Conservation (phyloP, 2,329 filamentous ascomycete genomes). For the Plenodomus biglobosus region DNA sequence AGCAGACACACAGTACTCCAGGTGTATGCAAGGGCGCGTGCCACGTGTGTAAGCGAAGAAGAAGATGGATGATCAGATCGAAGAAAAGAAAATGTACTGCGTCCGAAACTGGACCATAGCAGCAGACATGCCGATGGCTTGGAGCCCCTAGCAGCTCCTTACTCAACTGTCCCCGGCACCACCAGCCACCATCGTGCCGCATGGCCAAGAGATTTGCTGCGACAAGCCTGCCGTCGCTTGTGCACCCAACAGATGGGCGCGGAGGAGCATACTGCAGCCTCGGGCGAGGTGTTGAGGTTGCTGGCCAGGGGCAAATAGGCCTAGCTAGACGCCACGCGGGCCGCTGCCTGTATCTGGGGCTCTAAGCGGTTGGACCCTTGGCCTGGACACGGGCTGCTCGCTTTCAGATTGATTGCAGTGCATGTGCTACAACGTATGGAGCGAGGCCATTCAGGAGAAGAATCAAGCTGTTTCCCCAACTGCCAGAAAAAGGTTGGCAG, state of each 20-base stretch:
- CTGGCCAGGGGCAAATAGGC: constrained; percentile 4
- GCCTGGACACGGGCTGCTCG: constrained; percentile 6
- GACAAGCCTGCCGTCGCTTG: neutral
- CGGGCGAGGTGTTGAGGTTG: neutral
- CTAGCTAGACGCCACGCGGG: constrained; percentile 2
- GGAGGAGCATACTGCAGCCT: neutral
- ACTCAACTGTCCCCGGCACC: neutral
- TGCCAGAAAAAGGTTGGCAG: neutral
- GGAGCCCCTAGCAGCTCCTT: neutral
- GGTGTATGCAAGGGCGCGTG: constrained; percentile 13
- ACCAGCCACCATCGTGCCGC: neutral
- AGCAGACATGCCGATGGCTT: neutral
- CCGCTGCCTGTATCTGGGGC: constrained; percentile 10
- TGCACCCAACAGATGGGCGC: neutral
- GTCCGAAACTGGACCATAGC: neutral
- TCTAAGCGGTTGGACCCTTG: constrained; percentile 15
- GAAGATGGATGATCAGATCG: neutral
- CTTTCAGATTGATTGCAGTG: constrained; percentile 8
- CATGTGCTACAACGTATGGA: neutral
- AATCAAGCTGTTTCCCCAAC: neutral
- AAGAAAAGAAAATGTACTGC: constrained; percentile 1
- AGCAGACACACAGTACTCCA: neutral
- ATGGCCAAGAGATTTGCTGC: neutral
- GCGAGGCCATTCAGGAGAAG: neutral
- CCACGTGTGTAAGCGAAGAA: constrained; percentile 8